Percentiles rank a stretch among this genome's conserved stretches.
Conservation (phyloP, 441 rosid species). For the Gossypium davidsonii region DNA sequence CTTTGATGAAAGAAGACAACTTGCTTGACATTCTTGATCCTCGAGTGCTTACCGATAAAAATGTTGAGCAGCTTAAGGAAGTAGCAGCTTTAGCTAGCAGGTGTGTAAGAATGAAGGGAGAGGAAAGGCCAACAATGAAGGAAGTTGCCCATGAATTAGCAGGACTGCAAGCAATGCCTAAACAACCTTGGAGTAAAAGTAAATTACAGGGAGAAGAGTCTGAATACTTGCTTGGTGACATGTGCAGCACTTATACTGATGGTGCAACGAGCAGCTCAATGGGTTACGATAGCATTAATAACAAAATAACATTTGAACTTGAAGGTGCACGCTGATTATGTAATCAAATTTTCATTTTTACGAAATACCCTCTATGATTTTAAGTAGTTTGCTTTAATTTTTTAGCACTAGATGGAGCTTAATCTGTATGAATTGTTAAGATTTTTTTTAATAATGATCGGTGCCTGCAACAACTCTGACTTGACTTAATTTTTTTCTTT, state of each 20-base stretch:
- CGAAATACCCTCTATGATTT: neutral
- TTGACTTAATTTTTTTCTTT: neutral
- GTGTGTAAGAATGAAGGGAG: constrained; percentile 33
- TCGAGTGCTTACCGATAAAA: constrained; percentile 12
- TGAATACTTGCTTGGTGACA: neutral
- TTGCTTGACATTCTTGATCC: constrained; percentile 26
- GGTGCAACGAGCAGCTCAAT: neutral
- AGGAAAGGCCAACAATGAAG: constrained; percentile 37
- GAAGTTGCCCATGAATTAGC: constrained; percentile 27
- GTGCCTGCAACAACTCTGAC: neutral
- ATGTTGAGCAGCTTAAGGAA: constrained; percentile 21
- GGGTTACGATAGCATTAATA: constrained; percentile 1
- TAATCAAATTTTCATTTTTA: neutral
- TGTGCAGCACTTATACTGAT: neutral
- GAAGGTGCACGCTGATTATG: neutral
- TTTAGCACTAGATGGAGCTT: constrained; percentile 17
- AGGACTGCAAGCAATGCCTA: constrained; percentile 12
- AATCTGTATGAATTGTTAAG: neutral
- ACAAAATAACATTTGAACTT: neutral
- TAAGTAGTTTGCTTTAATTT: neutral
- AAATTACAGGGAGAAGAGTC: neutral
- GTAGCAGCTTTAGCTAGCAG: constrained; percentile 31
- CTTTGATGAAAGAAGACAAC: constrained; percentile 23
- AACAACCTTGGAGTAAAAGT: neutral
- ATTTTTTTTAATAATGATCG: neutral